Percentiles rank a stretch among this genome's conserved stretches.
phyloP scores from a whole-genome alignment of 352 stramenopile species.

The Phytophthora fragariaefolia region DNA sequence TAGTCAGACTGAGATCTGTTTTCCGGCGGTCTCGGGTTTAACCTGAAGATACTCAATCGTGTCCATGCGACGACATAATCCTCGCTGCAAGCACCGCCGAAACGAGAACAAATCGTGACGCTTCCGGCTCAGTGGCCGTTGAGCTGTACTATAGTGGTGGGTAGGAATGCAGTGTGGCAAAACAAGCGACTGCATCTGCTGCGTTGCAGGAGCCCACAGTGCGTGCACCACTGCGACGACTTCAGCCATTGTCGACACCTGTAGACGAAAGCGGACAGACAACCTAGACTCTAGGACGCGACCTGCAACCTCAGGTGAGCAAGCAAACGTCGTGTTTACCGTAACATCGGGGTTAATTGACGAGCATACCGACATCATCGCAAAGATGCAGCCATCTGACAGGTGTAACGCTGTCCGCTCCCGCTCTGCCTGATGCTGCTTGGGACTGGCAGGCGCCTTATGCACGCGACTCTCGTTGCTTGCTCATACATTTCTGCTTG shows the following conservation, averaged over 20 bases:
- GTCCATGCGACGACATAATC: constrained; percentile 24
- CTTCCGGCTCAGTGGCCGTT: neutral
- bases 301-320: constrained; percentile 17
- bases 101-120: constrained; percentile 3
- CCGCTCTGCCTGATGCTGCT: too few relatives aligned
- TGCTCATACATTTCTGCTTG: constrained; percentile 31
- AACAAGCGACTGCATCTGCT: too few relatives aligned
- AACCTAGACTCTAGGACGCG: constrained; percentile 12
- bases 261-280: constrained; percentile 23
- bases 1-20: neutral
- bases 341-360: too few relatives aligned
- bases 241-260: constrained; percentile 2
- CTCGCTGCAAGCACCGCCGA: constrained; percentile 3
- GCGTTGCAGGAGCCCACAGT: too few relatives aligned
- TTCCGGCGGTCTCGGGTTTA: constrained; percentile 15
- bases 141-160: too few relatives aligned
- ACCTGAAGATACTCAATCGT: constrained; percentile 3
- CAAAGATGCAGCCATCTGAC: constrained; percentile 18
- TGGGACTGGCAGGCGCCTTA: constrained; percentile 26
- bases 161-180: too few relatives aligned
- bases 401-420: constrained; percentile 10
- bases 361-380: too few relatives aligned
- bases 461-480: constrained; percentile 16
- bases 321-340: constrained; percentile 22
- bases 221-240: too few relatives aligned